Evolutionary conservation across 2,329 filamentous ascomycete genomes (phyloP).

Genomic region (Fusarium sp.): DNA sequence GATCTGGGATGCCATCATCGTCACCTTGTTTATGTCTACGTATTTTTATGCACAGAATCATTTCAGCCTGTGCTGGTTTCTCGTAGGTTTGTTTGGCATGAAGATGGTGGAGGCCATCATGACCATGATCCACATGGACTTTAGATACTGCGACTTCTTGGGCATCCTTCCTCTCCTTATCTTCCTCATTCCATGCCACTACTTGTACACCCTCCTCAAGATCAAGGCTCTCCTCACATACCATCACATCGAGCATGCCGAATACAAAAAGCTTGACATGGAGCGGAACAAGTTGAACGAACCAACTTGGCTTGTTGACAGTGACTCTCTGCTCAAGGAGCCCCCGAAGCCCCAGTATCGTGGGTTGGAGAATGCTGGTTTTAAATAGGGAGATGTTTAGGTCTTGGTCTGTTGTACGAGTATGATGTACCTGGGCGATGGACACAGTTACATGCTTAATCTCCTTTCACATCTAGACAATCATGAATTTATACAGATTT

Average conservation of each 20-base stretch:
- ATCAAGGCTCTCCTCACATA: conserved; percentile 19
- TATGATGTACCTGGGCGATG: background rate
- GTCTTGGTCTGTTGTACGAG: background rate
- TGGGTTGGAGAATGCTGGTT: too few relatives aligned
- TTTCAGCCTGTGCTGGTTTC: background rate
- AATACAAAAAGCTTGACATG: background rate
- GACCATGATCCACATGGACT: background rate
- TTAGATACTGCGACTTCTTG: background rate
- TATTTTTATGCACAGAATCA: background rate
- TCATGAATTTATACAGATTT: background rate
- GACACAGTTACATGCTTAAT: background rate
- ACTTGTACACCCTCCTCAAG: conserved; percentile 15
- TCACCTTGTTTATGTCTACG: background rate
- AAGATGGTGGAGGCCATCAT: background rate
- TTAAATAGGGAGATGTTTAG: background rate
- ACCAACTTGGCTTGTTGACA: conserved; percentile 6
- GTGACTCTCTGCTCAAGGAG: background rate
- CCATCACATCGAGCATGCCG: background rate
- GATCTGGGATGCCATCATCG: conserved; percentile 8
- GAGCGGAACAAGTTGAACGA: background rate
- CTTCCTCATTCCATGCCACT: background rate
- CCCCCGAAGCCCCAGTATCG: background rate
- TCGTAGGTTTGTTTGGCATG: background rate
- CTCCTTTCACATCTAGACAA: background rate
- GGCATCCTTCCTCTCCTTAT: background rate